phyloP scores from a whole-genome alignment of 192 early-diverging fungal species.

The Pilaira anomala region DNA sequence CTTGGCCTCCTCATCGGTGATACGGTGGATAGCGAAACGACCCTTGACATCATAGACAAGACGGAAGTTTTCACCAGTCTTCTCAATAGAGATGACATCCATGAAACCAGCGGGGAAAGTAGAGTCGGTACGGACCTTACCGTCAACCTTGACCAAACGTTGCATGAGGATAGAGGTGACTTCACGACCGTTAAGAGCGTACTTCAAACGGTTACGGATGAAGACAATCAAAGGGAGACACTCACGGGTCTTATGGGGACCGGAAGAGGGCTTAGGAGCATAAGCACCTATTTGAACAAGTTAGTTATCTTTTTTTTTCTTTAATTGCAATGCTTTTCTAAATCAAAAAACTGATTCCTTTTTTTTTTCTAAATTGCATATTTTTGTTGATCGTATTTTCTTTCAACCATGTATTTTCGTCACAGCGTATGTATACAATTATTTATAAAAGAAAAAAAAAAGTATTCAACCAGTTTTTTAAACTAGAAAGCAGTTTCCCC shows the following conservation, averaged over 20 bases:
- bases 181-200: constrained; percentile 97
- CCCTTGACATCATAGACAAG: constrained; percentile 99
- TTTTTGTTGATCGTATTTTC: no score
- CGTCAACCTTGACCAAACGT: constrained; percentile 98
- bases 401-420: no score
- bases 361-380: no score
- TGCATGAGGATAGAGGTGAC: constrained; percentile 96
- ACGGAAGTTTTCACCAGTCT: constrained; percentile 99
- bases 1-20: constrained; percentile 96
- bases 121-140: constrained; percentile 94
- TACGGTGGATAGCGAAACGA: constrained; percentile 99
- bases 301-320: neutral
- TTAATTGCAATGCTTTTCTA: neutral
- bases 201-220: constrained; percentile 99
- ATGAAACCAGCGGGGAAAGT: constrained; percentile 98
- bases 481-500: constrained; percentile 5
- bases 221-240: constrained; percentile 97
- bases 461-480: neutral
- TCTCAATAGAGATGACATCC: constrained; percentile 91
- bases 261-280: constrained; percentile 93
- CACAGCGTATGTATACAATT: no score
- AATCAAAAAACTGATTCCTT: no score
- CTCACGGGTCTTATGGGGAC: constrained; percentile 99
- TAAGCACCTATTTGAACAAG: constrained; percentile 32
- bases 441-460: neutral